These are phyloP conservation scores for Fusarium sp. DNA, from an alignment of 2,329 filamentous ascomycete species.

Conservation along the genomic window DNA sequence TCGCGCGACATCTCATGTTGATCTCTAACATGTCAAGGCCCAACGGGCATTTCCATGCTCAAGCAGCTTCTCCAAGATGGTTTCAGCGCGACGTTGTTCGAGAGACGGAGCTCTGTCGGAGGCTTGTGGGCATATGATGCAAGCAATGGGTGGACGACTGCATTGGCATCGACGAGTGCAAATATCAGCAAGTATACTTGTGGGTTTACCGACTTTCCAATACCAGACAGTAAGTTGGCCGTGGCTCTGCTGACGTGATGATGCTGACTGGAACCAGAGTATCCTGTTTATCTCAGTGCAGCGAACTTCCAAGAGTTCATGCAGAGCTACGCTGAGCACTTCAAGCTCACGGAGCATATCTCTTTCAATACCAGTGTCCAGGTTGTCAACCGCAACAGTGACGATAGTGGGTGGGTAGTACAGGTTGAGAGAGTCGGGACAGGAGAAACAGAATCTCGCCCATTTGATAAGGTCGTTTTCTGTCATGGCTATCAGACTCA, in stretches of 20 bases:
- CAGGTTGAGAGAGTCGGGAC: conserved; percentile 2
- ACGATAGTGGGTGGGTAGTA: background rate
- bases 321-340: conserved; percentile 18
- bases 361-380: conserved; percentile 6
- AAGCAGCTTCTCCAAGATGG: conserved; percentile 22
- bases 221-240: conserved; percentile 6
- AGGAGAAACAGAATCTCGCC: background rate
- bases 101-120: conserved; percentile 1
- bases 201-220: conserved; percentile 19
- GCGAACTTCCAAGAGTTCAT: conserved; percentile 25
- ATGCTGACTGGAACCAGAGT: background rate
- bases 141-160: conserved; percentile 9
- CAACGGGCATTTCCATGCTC: conserved; percentile 24
- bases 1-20: rapidly evolving
- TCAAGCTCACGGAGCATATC: background rate
- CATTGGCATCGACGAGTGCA: background rate
- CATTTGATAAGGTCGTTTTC: conserved; percentile 23
- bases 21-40: background rate
- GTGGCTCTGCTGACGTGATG: rapidly evolving
- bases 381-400: background rate
- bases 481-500: conserved; percentile 23
- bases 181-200: conserved; percentile 31
- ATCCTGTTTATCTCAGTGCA: conserved; percentile 7
- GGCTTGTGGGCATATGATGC: conserved; percentile 15
- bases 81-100: conserved; percentile 2